These are phyloP conservation scores for Lomentospora prolificans DNA, from an alignment of 2,329 filamentous ascomycete genomes.

Conservation along the genomic window DNA sequence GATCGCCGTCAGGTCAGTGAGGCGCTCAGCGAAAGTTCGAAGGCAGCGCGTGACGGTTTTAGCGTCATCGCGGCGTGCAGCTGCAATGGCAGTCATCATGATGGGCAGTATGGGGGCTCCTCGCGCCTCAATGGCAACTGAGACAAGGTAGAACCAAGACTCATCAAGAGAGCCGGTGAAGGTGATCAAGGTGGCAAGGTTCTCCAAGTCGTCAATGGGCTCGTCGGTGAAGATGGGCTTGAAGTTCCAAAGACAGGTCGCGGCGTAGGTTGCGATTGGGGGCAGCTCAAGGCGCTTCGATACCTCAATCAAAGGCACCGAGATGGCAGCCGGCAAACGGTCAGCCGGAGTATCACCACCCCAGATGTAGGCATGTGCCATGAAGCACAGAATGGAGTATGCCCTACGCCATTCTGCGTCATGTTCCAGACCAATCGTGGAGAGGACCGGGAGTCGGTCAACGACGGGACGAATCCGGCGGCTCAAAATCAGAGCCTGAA, in stretches of 20 bases:
- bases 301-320: constrained; percentile 70
- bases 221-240: constrained; percentile 82
- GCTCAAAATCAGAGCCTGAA: constrained; percentile 79
- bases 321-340: constrained; percentile 68
- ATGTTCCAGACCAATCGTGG: constrained; percentile 68
- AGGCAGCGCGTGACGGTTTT: constrained; percentile 66
- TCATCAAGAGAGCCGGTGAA: constrained; percentile 94
- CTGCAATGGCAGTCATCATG: constrained; percentile 80
- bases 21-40: constrained; percentile 71
- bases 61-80: constrained; percentile 61
- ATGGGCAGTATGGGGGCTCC: constrained; percentile 78
- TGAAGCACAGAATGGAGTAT: constrained; percentile 82
- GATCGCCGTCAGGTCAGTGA: constrained; percentile 73
- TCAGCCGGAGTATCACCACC: constrained; percentile 76
- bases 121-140: constrained; percentile 87
- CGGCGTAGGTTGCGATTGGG: constrained; percentile 88
- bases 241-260: constrained; percentile 92
- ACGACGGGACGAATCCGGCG: constrained; percentile 72
- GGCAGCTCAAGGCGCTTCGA: constrained; percentile 75
- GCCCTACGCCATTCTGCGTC: constrained; percentile 90
- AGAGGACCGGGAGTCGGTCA: constrained; percentile 72
- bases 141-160: constrained; percentile 97
- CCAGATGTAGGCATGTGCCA: constrained; percentile 95
- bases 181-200: constrained; percentile 77
- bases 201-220: constrained; percentile 71